Conservation (phyloP, 2,329 filamentous ascomycete species). For the Aspergillus caelatus region DNA sequence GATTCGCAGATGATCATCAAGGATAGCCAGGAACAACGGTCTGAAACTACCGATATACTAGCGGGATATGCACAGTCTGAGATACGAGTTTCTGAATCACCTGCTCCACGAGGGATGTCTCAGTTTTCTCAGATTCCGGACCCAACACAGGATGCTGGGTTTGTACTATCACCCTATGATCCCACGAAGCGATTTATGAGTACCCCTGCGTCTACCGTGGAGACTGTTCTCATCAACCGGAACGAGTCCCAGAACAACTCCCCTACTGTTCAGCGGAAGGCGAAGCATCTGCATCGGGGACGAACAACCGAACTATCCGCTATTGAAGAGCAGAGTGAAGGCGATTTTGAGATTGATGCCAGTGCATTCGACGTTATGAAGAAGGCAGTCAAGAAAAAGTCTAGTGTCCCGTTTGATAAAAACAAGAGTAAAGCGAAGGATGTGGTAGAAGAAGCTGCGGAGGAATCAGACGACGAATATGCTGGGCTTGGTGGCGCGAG, state of each 20-base stretch:
- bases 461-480: conserved; percentile 98
- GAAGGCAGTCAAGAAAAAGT: conserved; percentile 61
- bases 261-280: conserved; percentile 65
- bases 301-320: conserved; percentile 49
- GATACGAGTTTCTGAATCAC: conserved; percentile 39
- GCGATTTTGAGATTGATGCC: conserved; percentile 40
- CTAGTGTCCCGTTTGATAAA: conserved; percentile 69
- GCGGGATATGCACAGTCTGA: conserved; percentile 37
- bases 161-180: conserved; percentile 72
- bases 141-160: conserved; percentile 79
- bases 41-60: conserved; percentile 50
- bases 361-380: conserved; percentile 73
- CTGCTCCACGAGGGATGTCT: conserved; percentile 49
- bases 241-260: conserved; percentile 56
- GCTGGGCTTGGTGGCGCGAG: conserved; percentile 88
- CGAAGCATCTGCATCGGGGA: conserved; percentile 55
- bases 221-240: conserved; percentile 64
- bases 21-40: conserved; percentile 57
- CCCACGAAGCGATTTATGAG: conserved; percentile 66
- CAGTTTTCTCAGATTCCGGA: conserved; percentile 72
- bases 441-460: conserved; percentile 89
- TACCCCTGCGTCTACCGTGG: conserved; percentile 67
- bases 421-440: conserved; percentile 85
- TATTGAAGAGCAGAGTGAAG: conserved; percentile 45
- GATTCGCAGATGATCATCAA: conserved; percentile 64